Conservation (phyloP, 768 basidiomycete species). For the Lactifluus echinatus region DNA sequence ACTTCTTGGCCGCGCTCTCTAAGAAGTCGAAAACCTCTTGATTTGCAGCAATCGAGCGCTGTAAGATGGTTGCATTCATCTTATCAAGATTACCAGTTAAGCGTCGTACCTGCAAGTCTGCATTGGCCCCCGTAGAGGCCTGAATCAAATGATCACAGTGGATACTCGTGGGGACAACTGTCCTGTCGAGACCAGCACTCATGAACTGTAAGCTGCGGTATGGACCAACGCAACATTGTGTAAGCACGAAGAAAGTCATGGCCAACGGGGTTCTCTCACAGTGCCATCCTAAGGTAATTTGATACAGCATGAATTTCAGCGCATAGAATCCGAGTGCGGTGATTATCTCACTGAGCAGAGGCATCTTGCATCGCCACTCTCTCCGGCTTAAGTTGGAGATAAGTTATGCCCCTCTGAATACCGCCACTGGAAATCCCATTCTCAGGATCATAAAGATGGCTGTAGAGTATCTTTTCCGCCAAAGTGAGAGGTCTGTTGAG, state of each 20-base stretch:
- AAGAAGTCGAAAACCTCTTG: conserved; percentile 97
- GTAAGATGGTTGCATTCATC: background rate
- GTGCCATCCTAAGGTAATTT: conserved; percentile 54
- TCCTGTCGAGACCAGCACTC: conserved; percentile 81
- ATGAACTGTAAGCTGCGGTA: conserved; percentile 84
- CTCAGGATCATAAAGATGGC: conserved; percentile 77
- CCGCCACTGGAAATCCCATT: conserved; percentile 51
- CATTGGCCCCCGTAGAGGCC: conserved; percentile 79
- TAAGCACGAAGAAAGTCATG: conserved; percentile 22
- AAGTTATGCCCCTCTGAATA: conserved; percentile 74
- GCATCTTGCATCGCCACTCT: conserved; percentile 98
- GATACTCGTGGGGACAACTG: conserved; percentile 84
- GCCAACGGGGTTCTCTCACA: conserved; percentile 38
- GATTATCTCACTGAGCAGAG: conserved; percentile 65
- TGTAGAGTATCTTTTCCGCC: conserved; percentile 97
- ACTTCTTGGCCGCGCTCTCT: conserved; percentile 82
- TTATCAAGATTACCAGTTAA: background rate
- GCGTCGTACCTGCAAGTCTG: conserved; percentile 64
- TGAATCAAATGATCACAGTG: conserved; percentile 99
- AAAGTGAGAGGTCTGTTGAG: conserved; percentile 78
- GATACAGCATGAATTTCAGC: background rate
- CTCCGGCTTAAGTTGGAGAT: conserved; percentile 85
- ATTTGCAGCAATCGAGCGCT: conserved; percentile 82
- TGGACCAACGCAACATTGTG: background rate
- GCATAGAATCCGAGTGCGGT: background rate